A percentile compares a stretch with the other conserved stretches of the same genome.
These are phyloP conservation scores for Fusarium domesticum DNA, from an alignment of 2,329 filamentous ascomycete species.

Conservation along the genomic window DNA sequence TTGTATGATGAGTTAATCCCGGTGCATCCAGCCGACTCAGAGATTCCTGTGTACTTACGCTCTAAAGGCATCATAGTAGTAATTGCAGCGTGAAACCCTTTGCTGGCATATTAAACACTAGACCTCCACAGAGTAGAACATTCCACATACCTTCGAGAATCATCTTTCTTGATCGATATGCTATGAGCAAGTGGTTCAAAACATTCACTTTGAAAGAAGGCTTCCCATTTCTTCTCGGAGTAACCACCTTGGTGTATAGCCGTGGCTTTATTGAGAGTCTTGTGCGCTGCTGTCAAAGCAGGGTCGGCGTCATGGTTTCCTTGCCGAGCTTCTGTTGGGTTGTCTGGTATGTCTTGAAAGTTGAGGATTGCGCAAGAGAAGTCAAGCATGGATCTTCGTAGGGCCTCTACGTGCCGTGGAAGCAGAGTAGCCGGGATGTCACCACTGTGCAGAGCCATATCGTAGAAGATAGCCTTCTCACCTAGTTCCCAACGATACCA, in stretches of 20 bases:
- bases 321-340: not conserved
- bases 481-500: constrained; percentile 7
- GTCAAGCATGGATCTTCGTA: constrained; percentile 10
- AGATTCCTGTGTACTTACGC: not conserved
- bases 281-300: not conserved
- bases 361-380: constrained; percentile 5
- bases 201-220: constrained; percentile 5
- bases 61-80: constrained; percentile 15
- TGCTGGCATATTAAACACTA: not conserved
- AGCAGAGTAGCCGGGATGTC: not conserved
- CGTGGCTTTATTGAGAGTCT: not conserved
- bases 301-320: not conserved
- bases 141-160: constrained; percentile 1
- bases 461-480: constrained; percentile 7
- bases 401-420: constrained; percentile 10
- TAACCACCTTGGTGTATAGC: constrained; percentile 4
- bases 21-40: not conserved
- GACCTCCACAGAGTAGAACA: too few relatives aligned
- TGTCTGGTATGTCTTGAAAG: not conserved
- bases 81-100: constrained; percentile 14
- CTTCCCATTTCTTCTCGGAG: constrained; percentile 1
- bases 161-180: not conserved
- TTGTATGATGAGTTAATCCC: not conserved
- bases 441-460: not conserved
- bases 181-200: constrained; percentile 5